Evolutionary conservation across 2,329 filamentous ascomycete genomes (phyloP), one percentile per base, ranked within the genome.

Genomic region (Boeremia lycopersici): DNA sequence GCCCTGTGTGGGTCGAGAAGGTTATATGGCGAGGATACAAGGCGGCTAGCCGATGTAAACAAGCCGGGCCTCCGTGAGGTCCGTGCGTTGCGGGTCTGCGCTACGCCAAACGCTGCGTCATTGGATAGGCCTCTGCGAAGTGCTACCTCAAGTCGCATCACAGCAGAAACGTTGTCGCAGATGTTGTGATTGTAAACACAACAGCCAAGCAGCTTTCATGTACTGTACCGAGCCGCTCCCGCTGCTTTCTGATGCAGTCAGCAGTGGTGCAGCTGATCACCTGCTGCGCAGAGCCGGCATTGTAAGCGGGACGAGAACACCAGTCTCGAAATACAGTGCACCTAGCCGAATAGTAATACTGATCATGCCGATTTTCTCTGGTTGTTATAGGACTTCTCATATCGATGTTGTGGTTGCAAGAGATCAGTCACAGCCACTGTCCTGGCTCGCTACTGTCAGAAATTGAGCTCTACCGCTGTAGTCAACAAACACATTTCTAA

Each of bases 1-100:
- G 60, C 60, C 63, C 64, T 63, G 64, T 67, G 67, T 65, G 64
- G 60, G 61, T 58, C 59, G 61, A 61, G 41, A 44, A 49, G 40
- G 54, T 53, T 48, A 57, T 48, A 48, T 48, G 48, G 46, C 38
- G 33, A 48, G 38, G 43, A 46, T 29, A 33, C 43, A 44, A 43
- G 48, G 48, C 48, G 38, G 42, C 43, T 52, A 51, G 28, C 47
- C 39, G 43, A 36, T 51, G 48, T 57, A 57, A 57, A 57, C 53
- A 56, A 23, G n/a, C n/a, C n/a, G n/a, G n/a, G n/a, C n/a, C n/a
- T n/a, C n/a, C n/a, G n/a, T n/a, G n/a, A n/a, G n/a, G 41, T 40
- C 48, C 33, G 48, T 44, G 48, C 48, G 6, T 12, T 4, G 29
- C 29, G 29, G 39, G 35, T 7, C 48, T 31, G 52, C 42, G 39